These are phyloP conservation scores for Pezicula neosporulosa DNA, from an alignment of 2,329 filamentous ascomycete species.

Conservation along the genomic window DNA sequence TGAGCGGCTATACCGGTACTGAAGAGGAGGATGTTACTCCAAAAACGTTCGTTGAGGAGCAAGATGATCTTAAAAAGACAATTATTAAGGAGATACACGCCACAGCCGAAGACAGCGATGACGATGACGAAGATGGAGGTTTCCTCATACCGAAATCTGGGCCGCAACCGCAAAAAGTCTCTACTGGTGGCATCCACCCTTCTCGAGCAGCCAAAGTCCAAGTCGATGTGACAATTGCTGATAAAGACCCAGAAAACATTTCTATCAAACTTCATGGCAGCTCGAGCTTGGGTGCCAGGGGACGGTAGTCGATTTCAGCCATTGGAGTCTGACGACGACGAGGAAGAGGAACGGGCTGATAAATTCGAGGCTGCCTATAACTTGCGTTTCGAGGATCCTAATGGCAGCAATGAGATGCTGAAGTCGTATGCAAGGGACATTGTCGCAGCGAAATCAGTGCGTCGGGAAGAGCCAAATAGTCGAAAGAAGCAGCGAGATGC, in stretches of 20 bases:
- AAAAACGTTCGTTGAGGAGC: conserved; percentile 82
- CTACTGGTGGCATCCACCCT: conserved; percentile 51
- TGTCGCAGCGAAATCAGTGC: conserved; percentile 76
- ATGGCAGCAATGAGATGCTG: conserved; percentile 81
- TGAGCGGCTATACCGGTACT: conserved; percentile 64
- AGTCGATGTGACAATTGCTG: conserved; percentile 68
- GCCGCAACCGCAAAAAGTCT: conserved; percentile 13
- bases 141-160: conserved; percentile 72
- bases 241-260: conserved; percentile 91
- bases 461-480: conserved; percentile 75
- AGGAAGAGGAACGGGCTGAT: conserved; percentile 70
- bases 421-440: conserved; percentile 87
- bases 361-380: conserved; percentile 93
- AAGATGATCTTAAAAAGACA: conserved; percentile 74
- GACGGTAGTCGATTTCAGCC: conserved; percentile 68
- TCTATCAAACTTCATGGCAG: conserved; percentile 92
- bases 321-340: conserved; percentile 85
- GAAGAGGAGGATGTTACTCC: conserved; percentile 54
- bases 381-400: conserved; percentile 89
- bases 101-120: conserved; percentile 43
- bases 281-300: conserved; percentile 81
- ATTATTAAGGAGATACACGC: conserved; percentile 80
- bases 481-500: conserved; percentile 76
- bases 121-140: conserved; percentile 50
- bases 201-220: conserved; percentile 49